Evolutionary conservation across 352 stramenopile species (phyloP).

Genomic region (Phytophthora cactorum): DNA sequence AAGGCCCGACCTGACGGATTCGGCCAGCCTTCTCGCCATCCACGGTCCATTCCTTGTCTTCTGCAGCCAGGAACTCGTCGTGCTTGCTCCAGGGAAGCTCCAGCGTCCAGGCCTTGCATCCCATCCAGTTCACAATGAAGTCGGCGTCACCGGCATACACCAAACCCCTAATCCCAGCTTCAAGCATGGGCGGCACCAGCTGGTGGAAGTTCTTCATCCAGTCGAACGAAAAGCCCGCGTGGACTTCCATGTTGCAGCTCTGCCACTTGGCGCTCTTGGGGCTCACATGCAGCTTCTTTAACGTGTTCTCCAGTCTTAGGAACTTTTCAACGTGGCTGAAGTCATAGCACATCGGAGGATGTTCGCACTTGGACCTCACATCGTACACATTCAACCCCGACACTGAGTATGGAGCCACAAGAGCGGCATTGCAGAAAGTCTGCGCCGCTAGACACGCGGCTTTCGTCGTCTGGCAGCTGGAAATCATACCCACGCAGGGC

Average conservation of each 20-base stretch:
- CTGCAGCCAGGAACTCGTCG: conserved; percentile 50
- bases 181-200: conserved; percentile 91
- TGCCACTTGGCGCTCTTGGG: conserved; percentile 88
- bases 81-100: conserved; percentile 92
- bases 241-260: conserved; percentile 96
- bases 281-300: conserved; percentile 88
- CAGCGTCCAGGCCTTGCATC: conserved; percentile 96
- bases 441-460: conserved; percentile 86
- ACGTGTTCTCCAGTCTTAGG: conserved; percentile 78
- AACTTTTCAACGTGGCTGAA: conserved; percentile 94
- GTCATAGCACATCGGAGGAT: conserved; percentile 95
- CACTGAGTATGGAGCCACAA: conserved; percentile 62
- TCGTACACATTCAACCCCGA: conserved; percentile 88
- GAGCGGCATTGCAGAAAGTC: conserved; percentile 88
- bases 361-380: conserved; percentile 92
- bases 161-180: conserved; percentile 90
- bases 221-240: conserved; percentile 93
- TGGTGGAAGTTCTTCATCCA: conserved; percentile 98
- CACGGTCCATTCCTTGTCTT: conserved; percentile 68
- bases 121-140: conserved; percentile 98
- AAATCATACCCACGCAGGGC: conserved; percentile 81
- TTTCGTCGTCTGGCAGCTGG: conserved; percentile 83
- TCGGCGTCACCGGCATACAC: conserved; percentile 98
- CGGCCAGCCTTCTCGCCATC: conserved; percentile 68
- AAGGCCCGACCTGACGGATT: conserved; percentile 59